These are phyloP conservation scores for Quercus ilex DNA, from an alignment of 306 rosid genomes.

Conservation along the genomic window DNA sequence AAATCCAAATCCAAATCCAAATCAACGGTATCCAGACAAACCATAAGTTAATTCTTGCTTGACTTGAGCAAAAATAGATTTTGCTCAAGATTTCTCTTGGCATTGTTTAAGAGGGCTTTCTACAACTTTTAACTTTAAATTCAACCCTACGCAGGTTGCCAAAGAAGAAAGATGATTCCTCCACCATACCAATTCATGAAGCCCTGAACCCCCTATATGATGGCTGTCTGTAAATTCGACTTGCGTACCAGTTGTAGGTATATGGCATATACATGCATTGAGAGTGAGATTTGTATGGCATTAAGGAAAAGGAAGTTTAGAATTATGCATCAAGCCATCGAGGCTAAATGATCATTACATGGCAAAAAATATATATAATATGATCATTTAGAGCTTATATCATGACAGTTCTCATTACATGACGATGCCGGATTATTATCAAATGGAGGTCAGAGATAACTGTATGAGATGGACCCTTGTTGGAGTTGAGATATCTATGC, in stretches of 20 bases:
- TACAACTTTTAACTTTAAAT: background rate
- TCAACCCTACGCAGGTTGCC: slow-evolving; percentile 14
- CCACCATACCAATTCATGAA: slow-evolving; percentile 21
- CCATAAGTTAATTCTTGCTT: too few species aligned
- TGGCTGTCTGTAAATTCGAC: background rate
- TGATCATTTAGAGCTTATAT: background rate
- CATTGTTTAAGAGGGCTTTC: background rate
- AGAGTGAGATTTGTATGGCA: background rate
- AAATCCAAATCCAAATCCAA: too few species aligned
- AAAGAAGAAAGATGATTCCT: slow-evolving; percentile 24
- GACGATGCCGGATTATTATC: background rate
- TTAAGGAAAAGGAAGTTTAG: background rate
- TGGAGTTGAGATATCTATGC: background rate
- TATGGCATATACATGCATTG: background rate
- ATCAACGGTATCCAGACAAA: too few species aligned
- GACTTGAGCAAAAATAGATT: background rate
- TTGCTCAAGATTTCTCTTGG: background rate
- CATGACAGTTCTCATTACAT: background rate
- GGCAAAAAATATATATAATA: background rate
- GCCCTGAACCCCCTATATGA: background rate
- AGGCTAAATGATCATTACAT: background rate
- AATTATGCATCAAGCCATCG: background rate
- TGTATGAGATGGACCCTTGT: background rate
- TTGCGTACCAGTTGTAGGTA: background rate
- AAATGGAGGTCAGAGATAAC: background rate